phyloP scores from a whole-genome alignment of 306 rosid species.

The Cercis canadensis region DNA sequence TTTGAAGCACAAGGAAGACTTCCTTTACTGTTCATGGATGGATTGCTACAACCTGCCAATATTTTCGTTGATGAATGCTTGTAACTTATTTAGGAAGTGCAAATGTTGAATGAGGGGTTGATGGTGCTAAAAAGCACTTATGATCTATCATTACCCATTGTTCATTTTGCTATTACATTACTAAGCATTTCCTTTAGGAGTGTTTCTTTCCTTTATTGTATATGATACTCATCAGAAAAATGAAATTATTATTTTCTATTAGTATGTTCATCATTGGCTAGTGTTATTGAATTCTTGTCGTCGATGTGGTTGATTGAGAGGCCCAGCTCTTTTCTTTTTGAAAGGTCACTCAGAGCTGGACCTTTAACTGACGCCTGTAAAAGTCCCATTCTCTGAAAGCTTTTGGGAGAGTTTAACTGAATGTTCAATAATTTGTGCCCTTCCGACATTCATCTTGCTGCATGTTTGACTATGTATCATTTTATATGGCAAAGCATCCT shows the following conservation, averaged over 20 bases:
- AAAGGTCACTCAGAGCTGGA: neutral
- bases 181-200: neutral
- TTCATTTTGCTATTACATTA: slow-evolving; percentile 11
- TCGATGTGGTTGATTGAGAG: neutral
- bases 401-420: neutral
- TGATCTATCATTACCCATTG: slow-evolving; percentile 10
- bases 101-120: neutral
- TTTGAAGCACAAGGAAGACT: neutral
- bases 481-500: slow-evolving; percentile 13
- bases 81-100: slow-evolving; percentile 8
- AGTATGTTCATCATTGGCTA: slow-evolving; percentile 13
- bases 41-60: slow-evolving; percentile 10
- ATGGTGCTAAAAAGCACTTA: slow-evolving; percentile 3
- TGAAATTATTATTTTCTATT: neutral
- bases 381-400: neutral
- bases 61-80: slow-evolving; percentile 6
- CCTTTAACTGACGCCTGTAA: neutral
- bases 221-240: too few species aligned
- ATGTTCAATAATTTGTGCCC: slow-evolving; percentile 23
- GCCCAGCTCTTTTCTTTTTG: slow-evolving; percentile 5
- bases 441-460: neutral
- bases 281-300: slow-evolving; percentile 8
- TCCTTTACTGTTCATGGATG: slow-evolving; percentile 22
- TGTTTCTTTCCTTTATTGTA: neutral
- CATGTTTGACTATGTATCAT: neutral